phyloP scores from a whole-genome alignment of 1,139 yeast genomes.

The Candida buenavistaensis region DNA sequence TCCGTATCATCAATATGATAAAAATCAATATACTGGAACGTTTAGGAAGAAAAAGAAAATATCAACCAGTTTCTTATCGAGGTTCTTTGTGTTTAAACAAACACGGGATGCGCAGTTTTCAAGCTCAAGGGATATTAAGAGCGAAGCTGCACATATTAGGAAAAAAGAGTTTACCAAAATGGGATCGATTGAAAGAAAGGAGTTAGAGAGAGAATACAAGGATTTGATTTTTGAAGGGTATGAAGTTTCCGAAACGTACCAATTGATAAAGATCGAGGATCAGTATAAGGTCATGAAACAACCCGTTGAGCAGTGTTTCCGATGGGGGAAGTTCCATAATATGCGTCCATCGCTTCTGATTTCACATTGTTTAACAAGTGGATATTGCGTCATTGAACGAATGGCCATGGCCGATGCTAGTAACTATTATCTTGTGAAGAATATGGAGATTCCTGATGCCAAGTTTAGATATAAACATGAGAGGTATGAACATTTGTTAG shows the following conservation, averaged over 20 bases:
- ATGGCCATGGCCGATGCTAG: neutral
- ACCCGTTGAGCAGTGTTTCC: neutral
- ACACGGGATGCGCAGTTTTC: neutral
- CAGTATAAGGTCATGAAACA: neutral
- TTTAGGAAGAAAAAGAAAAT: no score
- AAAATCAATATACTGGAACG: neutral
- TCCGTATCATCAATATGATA: neutral
- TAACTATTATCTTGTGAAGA: conserved; percentile 3
- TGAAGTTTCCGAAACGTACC: neutral
- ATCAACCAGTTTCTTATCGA: no score
- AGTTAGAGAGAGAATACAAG: neutral
- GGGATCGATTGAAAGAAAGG: neutral
- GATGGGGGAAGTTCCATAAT: no score
- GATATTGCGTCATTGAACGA: neutral
- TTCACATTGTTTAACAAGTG: conserved; percentile 3
- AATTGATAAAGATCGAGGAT: neutral
- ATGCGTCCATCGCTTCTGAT: neutral
- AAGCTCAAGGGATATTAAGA: neutral
- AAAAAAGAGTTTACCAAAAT: neutral
- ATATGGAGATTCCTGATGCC: neutral
- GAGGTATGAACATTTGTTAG: neutral
- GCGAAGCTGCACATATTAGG: neutral
- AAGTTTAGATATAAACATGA: neutral
- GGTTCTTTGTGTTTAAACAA: neutral
- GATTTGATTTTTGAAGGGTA: neutral